phyloP scores from a whole-genome alignment of 1,139 yeast species.

The Nakaseomyces uthaithaninus region DNA sequence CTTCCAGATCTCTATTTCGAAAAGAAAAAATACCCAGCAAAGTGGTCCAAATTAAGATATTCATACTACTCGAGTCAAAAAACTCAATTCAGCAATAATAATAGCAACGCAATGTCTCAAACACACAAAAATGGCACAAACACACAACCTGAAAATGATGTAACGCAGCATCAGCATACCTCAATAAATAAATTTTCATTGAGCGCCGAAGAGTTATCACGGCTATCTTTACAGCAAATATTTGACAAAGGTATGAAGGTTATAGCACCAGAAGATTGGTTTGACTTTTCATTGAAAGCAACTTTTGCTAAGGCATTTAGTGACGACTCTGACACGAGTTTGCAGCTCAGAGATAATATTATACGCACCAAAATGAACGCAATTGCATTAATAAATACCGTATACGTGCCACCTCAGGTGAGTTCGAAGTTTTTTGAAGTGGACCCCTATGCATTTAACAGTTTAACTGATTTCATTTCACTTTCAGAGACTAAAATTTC shows the following conservation, averaged over 20 bases:
- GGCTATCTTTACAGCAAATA: slow-evolving; percentile 52
- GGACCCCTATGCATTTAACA: slow-evolving; percentile 67
- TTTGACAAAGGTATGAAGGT: slow-evolving; percentile 50
- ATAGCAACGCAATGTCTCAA: slow-evolving; percentile 4
- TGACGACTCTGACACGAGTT: slow-evolving; percentile 45
- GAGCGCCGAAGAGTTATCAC: slow-evolving; percentile 43
- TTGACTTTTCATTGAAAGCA: slow-evolving; percentile 54
- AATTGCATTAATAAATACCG: slow-evolving; percentile 53
- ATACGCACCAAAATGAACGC: slow-evolving; percentile 61
- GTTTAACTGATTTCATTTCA: slow-evolving; percentile 61
- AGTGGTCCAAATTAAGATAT: slow-evolving; percentile 51
- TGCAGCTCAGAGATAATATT: slow-evolving; percentile 50
- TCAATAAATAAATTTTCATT: slow-evolving; percentile 35
- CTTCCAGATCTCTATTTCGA: slow-evolving; percentile 47
- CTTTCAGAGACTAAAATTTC: slow-evolving; percentile 45
- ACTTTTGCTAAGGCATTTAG: slow-evolving; percentile 67
- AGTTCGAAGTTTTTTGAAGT: slow-evolving; percentile 61
- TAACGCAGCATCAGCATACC: not conserved
- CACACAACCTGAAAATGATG: slow-evolving; percentile 1
- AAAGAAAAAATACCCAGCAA: slow-evolving; percentile 42
- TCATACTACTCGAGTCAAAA: slow-evolving; percentile 41
- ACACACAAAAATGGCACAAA: not conserved
- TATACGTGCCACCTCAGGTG: slow-evolving; percentile 40
- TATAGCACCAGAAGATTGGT: slow-evolving; percentile 58
- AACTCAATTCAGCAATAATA: not conserved